phyloP scores from a whole-genome alignment of 108 stramenopile species.

The Nitzschia sp. region DNA sequence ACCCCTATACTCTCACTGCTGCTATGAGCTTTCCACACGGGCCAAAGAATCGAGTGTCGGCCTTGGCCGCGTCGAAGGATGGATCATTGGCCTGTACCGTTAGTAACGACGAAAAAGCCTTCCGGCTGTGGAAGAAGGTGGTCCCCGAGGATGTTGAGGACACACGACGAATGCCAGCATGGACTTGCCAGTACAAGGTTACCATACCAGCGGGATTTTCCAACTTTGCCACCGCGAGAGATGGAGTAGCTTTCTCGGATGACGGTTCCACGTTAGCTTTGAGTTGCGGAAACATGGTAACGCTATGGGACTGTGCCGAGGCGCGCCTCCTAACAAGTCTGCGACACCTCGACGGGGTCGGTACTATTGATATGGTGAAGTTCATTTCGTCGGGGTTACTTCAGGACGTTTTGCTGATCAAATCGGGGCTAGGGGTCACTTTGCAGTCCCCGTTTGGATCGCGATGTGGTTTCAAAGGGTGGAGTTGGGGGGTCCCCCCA shows the following conservation, averaged over 20 bases:
- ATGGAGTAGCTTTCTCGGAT: slow-evolving; percentile 65
- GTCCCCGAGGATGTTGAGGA: not conserved
- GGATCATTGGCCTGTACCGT: slow-evolving; percentile 73
- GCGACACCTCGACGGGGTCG: slow-evolving; percentile 30
- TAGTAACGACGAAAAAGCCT: slow-evolving; percentile 76
- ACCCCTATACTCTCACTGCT: slow-evolving; percentile 37
- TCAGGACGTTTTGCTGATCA: slow-evolving; percentile 58
- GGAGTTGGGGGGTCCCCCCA: slow-evolving; percentile 49
- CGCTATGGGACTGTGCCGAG: slow-evolving; percentile 77
- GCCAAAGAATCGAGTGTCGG: slow-evolving; percentile 53
- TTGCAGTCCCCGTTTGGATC: slow-evolving; percentile 57
- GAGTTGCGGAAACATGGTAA: slow-evolving; percentile 59
- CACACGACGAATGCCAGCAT: slow-evolving; percentile 22
- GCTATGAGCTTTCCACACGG: slow-evolving; percentile 84
- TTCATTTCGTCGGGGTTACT: slow-evolving; percentile 48
- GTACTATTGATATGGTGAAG: slow-evolving; percentile 26
- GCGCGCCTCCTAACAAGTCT: slow-evolving; percentile 66
- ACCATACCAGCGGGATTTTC: slow-evolving; percentile 74
- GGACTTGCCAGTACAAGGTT: slow-evolving; percentile 78
- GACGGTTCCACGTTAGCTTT: slow-evolving; percentile 77
- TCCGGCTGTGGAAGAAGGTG: slow-evolving; percentile 65
- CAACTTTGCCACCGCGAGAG: slow-evolving; percentile 34
- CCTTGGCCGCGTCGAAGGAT: slow-evolving; percentile 50
- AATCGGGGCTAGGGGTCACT: slow-evolving; percentile 43
- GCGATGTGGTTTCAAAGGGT: slow-evolving; percentile 22